Evolutionary conservation across 768 basidiomycete genomes (phyloP).

Genomic region (Termitomyces sp.): DNA sequence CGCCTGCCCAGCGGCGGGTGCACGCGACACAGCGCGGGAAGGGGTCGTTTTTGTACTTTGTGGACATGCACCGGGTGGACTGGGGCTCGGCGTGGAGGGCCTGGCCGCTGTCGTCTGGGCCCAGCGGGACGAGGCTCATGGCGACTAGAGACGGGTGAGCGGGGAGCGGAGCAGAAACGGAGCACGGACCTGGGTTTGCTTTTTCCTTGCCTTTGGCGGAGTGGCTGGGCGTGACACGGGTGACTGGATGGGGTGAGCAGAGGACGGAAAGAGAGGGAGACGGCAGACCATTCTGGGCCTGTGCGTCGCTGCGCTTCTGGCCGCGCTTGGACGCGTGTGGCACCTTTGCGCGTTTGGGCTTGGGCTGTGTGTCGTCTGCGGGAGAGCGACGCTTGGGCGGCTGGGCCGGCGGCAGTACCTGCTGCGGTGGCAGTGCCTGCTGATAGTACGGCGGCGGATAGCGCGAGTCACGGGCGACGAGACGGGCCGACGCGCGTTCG

Average conservation of each 20-base stretch:
- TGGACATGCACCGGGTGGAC: conserved; percentile 81
- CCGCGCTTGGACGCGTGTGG: conserved; percentile 48
- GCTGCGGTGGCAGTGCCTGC: background rate
- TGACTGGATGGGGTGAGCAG: no score
- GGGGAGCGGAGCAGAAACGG: background rate
- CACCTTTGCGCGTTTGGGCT: conserved; percentile 37
- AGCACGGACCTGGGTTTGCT: conserved; percentile 27
- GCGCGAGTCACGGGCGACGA: conserved; percentile 41
- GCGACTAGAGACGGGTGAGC: background rate
- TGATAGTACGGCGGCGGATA: background rate
- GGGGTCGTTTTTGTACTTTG: conserved; percentile 62
- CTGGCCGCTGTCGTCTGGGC: conserved; percentile 20
- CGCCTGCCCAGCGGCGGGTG: conserved; percentile 82
- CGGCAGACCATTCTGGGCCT: conserved; percentile 68
- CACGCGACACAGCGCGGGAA: conserved; percentile 82
- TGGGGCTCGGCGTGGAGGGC: conserved; percentile 62
- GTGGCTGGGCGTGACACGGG: conserved; percentile 27
- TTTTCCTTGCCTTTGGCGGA: conserved; percentile 43
- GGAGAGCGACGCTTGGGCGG: conserved; percentile 28
- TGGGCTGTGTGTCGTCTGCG: conserved; percentile 24
- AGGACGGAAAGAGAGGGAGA: no score
- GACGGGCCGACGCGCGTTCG: conserved; percentile 53
- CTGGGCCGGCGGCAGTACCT: background rate
- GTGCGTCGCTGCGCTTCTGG: conserved; percentile 66
- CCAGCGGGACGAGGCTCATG: conserved; percentile 25